These are phyloP conservation scores for Moesziomyces sp. DNA, from an alignment of 1,284 basidiomycete genomes.

Conservation along the genomic window DNA sequence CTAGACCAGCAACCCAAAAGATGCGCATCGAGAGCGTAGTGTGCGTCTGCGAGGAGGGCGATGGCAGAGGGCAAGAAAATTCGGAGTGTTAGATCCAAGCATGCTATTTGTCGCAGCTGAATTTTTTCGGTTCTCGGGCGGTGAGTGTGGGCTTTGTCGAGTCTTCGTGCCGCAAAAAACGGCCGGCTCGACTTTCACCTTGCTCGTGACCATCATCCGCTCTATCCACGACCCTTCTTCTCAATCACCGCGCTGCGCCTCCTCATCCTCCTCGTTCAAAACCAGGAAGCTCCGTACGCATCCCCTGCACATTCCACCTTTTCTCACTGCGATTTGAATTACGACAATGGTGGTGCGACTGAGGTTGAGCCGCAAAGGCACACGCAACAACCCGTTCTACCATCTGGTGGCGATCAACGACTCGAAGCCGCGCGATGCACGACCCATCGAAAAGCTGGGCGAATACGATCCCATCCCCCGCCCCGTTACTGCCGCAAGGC, in stretches of 20 bases:
- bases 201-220: neutral
- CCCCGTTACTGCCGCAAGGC: slow-evolving; percentile 7
- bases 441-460: slow-evolving; percentile 88
- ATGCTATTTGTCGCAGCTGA: too few relatives aligned
- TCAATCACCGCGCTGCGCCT: too few relatives aligned
- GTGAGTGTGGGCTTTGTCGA: too few relatives aligned
- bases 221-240: neutral
- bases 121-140: too few relatives aligned
- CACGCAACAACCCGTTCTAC: slow-evolving; percentile 81
- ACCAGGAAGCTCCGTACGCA: too few relatives aligned
- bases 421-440: slow-evolving; percentile 81
- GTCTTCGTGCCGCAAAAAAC: too few relatives aligned
- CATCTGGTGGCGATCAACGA: slow-evolving; percentile 88
- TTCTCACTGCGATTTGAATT: neutral
- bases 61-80: neutral
- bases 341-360: slow-evolving; percentile 81
- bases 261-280: neutral
- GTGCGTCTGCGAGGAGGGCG: neutral
- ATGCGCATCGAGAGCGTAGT: too few relatives aligned
- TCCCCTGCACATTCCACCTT: neutral
- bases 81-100: neutral
- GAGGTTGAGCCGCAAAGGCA: slow-evolving; percentile 86
- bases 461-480: slow-evolving; percentile 80
- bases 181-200: too few relatives aligned
- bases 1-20: neutral